phyloP scores from a whole-genome alignment of 805 yeast species.

The Candida sakaeoensis region DNA sequence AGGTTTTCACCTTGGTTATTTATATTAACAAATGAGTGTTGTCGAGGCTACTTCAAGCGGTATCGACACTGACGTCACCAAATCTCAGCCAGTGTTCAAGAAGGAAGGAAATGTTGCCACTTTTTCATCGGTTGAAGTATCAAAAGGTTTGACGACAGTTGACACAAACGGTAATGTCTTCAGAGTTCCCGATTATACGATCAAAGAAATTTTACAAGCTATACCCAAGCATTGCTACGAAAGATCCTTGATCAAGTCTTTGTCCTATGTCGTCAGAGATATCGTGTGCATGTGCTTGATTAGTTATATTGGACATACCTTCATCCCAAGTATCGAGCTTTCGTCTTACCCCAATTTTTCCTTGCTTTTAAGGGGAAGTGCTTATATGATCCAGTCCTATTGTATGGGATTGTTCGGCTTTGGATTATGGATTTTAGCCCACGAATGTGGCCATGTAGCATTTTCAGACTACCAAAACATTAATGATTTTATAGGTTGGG shows the following conservation, averaged over 20 bases:
- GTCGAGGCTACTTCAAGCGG: constrained; percentile 8
- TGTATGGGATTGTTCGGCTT: constrained; percentile 51
- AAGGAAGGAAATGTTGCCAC: constrained; percentile 13
- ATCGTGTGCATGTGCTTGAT: constrained; percentile 40
- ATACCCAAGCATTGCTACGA: constrained; percentile 62
- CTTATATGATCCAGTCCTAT: constrained; percentile 57
- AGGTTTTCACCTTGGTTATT: not conserved
- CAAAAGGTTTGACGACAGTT: constrained; percentile 30
- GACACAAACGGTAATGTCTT: constrained; percentile 53
- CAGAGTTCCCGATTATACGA: constrained; percentile 59
- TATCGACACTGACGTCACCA: not conserved
- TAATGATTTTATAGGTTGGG: constrained; percentile 59
- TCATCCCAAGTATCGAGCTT: constrained; percentile 44
- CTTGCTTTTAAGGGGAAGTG: constrained; percentile 43
- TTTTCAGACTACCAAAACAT: constrained; percentile 51
- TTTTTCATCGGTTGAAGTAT: constrained; percentile 8
- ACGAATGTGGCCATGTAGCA: constrained; percentile 64
- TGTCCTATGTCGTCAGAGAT: constrained; percentile 53
- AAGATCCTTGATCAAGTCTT: constrained; percentile 46
- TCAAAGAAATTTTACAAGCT: constrained; percentile 53
- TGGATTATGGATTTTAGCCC: constrained; percentile 62
- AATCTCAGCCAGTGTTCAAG: constrained; percentile 2
- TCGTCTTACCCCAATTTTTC: constrained; percentile 30
- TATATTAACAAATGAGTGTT: constrained; percentile 10
- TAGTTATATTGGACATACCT: constrained; percentile 40